phyloP scores from a whole-genome alignment of 2,329 filamentous ascomycete species.

The Plectosphaerella sp. region DNA sequence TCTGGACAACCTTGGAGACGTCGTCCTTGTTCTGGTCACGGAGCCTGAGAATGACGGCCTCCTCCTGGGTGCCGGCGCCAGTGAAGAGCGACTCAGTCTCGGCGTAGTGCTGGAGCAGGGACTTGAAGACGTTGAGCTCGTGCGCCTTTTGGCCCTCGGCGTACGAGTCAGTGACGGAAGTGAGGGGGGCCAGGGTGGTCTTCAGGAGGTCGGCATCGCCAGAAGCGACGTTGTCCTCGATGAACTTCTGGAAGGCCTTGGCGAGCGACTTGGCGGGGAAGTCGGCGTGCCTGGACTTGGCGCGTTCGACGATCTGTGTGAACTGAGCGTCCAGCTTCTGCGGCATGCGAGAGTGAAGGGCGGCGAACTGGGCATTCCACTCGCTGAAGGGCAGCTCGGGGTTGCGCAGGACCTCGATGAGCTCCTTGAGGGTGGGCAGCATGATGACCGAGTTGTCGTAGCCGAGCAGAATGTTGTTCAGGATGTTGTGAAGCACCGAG shows the following conservation, averaged over 20 bases:
- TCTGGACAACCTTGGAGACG: conserved; percentile 77
- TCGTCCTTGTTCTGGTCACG: conserved; percentile 97
- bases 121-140: conserved; percentile 78
- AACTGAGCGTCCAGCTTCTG: conserved; percentile 84
- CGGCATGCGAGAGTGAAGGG: conserved; percentile 95
- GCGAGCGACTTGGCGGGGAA: conserved; percentile 87
- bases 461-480: conserved; percentile 83
- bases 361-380: conserved; percentile 93
- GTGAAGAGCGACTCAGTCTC: conserved; percentile 85
- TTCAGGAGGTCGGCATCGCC: conserved; percentile 71
- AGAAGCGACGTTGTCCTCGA: conserved; percentile 76
- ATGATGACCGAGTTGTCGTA: conserved; percentile 99
- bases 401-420: conserved; percentile 86
- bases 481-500: conserved; percentile 67
- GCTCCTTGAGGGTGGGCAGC: conserved; percentile 76
- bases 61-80: conserved; percentile 77
- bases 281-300: conserved; percentile 71
- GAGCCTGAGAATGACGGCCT: conserved; percentile 88
- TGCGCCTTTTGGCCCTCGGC: conserved; percentile 84
- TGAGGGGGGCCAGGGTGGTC: conserved; percentile 68
- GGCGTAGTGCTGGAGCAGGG: conserved; percentile 76
- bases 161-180: conserved; percentile 75
- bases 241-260: conserved; percentile 81
- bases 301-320: conserved; percentile 79
- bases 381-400: conserved; percentile 92